Conservation (phyloP, 202 grass and related monocot species). For the Carex arenaria region DNA sequence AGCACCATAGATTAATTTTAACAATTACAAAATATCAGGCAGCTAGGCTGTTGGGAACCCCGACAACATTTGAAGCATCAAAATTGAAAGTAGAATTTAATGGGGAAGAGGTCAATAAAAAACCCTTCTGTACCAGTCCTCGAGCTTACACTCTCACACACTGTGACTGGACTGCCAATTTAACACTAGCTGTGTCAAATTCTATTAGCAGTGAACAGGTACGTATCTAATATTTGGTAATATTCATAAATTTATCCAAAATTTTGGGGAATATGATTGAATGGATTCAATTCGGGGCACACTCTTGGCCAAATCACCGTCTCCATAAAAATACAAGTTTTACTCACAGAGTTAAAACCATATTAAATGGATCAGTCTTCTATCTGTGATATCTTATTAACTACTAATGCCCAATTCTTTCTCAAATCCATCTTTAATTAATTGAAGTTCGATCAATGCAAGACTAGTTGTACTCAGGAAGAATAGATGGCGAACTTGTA, state of each 20-base stretch:
- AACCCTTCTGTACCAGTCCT: slow-evolving; percentile 35
- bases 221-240: neutral
- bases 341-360: neutral
- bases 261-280: neutral
- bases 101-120: slow-evolving; percentile 34
- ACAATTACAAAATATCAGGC: slow-evolving; percentile 5
- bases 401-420: neutral
- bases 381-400: neutral
- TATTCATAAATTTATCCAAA: neutral
- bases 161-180: slow-evolving; percentile 85
- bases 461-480: neutral
- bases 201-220: slow-evolving; percentile 45
- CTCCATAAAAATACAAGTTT: neutral
- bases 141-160: slow-evolving; percentile 83
- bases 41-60: slow-evolving; percentile 66
- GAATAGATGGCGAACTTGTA: neutral
- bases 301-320: neutral
- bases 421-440: neutral
- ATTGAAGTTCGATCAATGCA: neutral
- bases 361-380: neutral
- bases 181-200: slow-evolving; percentile 64
- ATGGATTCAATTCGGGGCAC: neutral
- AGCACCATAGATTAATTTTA: neutral
- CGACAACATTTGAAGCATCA: slow-evolving; percentile 69
- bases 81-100: slow-evolving; percentile 86